Conservation (phyloP, 1,139 yeast genomes). For the Oligophagozyma castellii region DNA sequence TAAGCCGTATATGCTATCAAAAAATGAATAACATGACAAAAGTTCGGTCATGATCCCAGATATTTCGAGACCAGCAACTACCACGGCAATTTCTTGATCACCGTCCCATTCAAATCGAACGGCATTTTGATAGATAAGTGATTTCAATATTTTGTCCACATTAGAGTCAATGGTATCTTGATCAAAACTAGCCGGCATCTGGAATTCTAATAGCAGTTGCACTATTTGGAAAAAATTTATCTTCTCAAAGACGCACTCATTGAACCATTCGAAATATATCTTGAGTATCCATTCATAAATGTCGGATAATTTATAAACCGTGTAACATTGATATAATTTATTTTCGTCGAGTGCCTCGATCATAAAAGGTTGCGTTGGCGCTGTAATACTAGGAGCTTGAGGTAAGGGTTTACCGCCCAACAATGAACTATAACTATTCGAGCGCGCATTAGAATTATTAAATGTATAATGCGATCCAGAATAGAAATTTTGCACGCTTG, state of each 20-base stretch:
- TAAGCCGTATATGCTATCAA: constrained; percentile 11
- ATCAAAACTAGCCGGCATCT: constrained; percentile 21
- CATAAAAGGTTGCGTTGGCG: constrained; percentile 46
- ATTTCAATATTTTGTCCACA: constrained; percentile 34
- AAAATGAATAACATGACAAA: constrained; percentile 25
- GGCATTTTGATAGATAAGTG: constrained; percentile 36
- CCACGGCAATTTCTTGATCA: constrained; percentile 16
- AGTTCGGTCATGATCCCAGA: constrained; percentile 35
- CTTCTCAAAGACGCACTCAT: constrained; percentile 30
- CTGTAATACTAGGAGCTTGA: constrained; percentile 35
- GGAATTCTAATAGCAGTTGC: constrained; percentile 32
- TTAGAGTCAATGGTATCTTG: constrained; percentile 25
- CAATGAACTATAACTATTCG: constrained; percentile 21
- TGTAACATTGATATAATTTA: constrained; percentile 35
- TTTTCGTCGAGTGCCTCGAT: constrained; percentile 36
- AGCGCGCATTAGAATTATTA: constrained; percentile 19
- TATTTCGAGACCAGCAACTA: constrained; percentile 22
- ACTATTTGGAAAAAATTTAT: constrained; percentile 46
- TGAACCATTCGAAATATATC: constrained; percentile 28
- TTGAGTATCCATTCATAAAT: constrained; percentile 39
- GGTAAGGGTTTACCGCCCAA: constrained; percentile 30
- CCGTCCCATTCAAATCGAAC: constrained; percentile 26
- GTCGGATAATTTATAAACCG: constrained; percentile 38
- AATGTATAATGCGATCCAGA: constrained; percentile 24
- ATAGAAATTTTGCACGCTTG: constrained; percentile 21